Base-by-base conservation (phyloP, 345 rosid species). In the Linum tenue region DNA sequence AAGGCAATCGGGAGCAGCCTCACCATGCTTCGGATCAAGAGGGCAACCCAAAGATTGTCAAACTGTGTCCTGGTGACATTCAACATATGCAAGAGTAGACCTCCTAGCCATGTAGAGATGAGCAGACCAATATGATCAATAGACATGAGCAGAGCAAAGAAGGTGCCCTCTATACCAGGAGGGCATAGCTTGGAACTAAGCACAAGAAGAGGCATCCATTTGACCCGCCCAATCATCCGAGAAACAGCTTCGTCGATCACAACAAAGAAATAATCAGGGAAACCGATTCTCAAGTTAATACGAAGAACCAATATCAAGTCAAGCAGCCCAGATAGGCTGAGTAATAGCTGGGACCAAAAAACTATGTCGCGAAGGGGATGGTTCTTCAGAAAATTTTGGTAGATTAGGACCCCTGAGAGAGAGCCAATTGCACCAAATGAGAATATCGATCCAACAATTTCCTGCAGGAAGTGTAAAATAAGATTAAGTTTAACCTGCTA, bases 141-240 rank as follows among this genome's bases (percentile, higher is more conserved):
- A 53, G 96, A 86, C 90, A 86, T 88, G 63, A 88, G 81, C 71
- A 86, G 66, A 65, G 96, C 92, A 64, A 83, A 88, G 77, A 86
- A 88, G 35, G 92, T 88, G 65, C 88, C 96, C 67, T 86, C 92
- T 70, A 81, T 84, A 14, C 96, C 92, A 17, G 81, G 55, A 39
- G 92, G 96, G 67, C 86, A 84, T 56, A 88, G 83, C 86, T 86
- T 88, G 65, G 96, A 81, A 59, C 91, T 80, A 5, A 86, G 84
- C 14, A 84, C 96, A 56, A 84, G 86, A 12, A 86, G 73, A 1
- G 88, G 96, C 83, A 84, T 77, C 92, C 87, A 81, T 62, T 86
- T 86, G 61, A 88, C 70, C 41, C 85, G 79, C 59, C 80, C 72
- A 68, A 88, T 81, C 86, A 88, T 71, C 64, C 60, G 73, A 16